Percentiles rank a stretch among this genome's conserved stretches.
phyloP scores from a whole-genome alignment of 2,329 filamentous ascomycete genomes.

The Hypoxylon sp. region DNA sequence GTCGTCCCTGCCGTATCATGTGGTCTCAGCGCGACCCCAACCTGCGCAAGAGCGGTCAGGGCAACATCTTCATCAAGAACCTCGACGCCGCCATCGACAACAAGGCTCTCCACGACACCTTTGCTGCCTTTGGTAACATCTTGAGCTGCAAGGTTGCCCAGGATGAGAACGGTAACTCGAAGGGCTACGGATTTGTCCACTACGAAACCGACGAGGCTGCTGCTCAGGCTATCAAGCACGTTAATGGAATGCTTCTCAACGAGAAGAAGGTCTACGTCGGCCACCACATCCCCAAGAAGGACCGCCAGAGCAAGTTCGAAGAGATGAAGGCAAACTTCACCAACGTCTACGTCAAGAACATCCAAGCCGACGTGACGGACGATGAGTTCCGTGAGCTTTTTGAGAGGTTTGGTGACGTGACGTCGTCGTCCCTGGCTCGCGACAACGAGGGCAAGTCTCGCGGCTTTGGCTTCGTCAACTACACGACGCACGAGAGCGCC shows the following conservation, averaged over 20 bases:
- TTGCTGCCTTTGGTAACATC: conserved; percentile 98
- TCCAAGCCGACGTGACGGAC: conserved; percentile 82
- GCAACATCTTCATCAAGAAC: conserved; percentile 99
- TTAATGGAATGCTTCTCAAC: conserved; percentile 99
- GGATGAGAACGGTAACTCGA: conserved; percentile 95
- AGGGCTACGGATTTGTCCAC: conserved; percentile 99
- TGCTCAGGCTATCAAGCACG: conserved; percentile 96
- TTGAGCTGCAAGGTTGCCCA: conserved; percentile 99
- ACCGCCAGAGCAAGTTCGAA: conserved; percentile 99
- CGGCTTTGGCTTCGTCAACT: conserved; percentile 97
- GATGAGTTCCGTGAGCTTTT: conserved; percentile 96
- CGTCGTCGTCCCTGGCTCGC: conserved; percentile 91
- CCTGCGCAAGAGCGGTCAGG: conserved; percentile 98
- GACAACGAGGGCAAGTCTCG: conserved; percentile 91
- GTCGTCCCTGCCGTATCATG: conserved; percentile 99
- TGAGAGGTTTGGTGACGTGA: conserved; percentile 91
- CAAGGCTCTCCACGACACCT: conserved; percentile 99
- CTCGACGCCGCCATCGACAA: conserved; percentile 98
- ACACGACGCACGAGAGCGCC: conserved; percentile 87
- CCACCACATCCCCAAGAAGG: conserved; percentile 99
- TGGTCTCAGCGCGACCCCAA: conserved; percentile 99
- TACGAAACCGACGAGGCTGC: conserved; percentile 99
- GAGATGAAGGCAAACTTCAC: conserved; percentile 99
- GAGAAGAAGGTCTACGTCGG: conserved; percentile 99
- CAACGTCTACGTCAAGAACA: conserved; percentile 99